Evolutionary conservation across 2,329 filamentous ascomycete genomes (phyloP).

Genomic region (Fusarium continuum): DNA sequence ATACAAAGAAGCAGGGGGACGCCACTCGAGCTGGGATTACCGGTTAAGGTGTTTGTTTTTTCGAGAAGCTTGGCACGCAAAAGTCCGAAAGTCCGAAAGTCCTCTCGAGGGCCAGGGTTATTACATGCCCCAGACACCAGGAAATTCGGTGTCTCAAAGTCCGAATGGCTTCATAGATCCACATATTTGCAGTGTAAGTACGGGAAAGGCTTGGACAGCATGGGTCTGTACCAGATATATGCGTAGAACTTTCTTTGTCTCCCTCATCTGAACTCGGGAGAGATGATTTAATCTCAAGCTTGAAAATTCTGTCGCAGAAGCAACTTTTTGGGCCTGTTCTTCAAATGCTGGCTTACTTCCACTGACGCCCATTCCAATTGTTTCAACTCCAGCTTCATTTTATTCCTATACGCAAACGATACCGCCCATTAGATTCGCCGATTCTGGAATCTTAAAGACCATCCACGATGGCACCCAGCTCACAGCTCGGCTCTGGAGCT

Average conservation of each 20-base stretch:
- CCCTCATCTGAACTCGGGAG: not conserved
- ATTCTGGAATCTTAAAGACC: not conserved
- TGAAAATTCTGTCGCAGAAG: not conserved
- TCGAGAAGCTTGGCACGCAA: conserved; percentile 18
- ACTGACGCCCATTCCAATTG: not conserved
- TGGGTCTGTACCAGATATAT: conserved; percentile 2
- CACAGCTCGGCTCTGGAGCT: conserved; percentile 8
- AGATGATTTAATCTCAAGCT: not conserved
- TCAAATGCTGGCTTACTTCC: too few relatives aligned
- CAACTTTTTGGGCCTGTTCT: not conserved
- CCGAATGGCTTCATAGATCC: conserved; percentile 39
- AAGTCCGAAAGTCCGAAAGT: conserved; percentile 10
- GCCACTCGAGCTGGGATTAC: not conserved
- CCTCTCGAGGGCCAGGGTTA: conserved; percentile 26
- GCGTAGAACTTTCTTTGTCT: conserved; percentile 16
- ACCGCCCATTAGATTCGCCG: not conserved
- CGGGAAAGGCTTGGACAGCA: not conserved
- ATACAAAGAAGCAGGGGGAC: not conserved
- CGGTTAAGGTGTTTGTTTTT: conserved; percentile 1
- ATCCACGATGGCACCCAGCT: conserved; percentile 16
- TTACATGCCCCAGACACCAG: not conserved
- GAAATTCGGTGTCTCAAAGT: conserved; percentile 29
- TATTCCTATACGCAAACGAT: not conserved
- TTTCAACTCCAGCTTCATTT: not conserved
- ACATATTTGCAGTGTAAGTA: conserved; percentile 5